Evolutionary conservation across 2,329 filamentous ascomycete genomes (phyloP).

Genomic region (Fragosphaeria purpurea): DNA sequence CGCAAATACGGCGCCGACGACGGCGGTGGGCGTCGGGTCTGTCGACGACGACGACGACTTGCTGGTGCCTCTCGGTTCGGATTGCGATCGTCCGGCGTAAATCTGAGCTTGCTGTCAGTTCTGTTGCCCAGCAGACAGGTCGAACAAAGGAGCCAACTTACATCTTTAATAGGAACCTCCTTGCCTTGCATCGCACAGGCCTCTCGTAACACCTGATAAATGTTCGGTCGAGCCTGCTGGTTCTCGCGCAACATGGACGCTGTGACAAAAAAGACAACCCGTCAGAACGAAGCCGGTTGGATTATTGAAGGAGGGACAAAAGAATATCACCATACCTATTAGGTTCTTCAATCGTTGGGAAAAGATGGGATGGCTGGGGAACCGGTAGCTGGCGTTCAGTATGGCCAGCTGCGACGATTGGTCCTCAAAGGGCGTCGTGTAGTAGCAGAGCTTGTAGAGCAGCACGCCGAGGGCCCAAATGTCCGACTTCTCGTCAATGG

Average conservation of each 20-base stretch:
- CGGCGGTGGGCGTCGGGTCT: constrained; percentile 43
- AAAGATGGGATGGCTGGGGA: constrained; percentile 77
- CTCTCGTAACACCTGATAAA: constrained; percentile 86
- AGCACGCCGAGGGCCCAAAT: constrained; percentile 96
- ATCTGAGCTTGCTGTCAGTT: constrained; percentile 42
- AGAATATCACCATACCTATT: constrained; percentile 54
- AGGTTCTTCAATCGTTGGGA: constrained; percentile 82
- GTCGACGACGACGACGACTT: constrained; percentile 38
- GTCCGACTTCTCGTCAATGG: constrained; percentile 97
- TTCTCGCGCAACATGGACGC: constrained; percentile 86
- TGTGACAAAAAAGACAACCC: constrained; percentile 22
- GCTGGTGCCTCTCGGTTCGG: constrained; percentile 46
- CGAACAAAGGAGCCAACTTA: constrained; percentile 31
- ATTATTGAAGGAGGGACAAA: background rate
- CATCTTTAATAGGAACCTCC: constrained; percentile 80
- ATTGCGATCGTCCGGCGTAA: constrained; percentile 54
- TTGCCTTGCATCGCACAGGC: constrained; percentile 81
- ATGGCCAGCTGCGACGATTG: constrained; percentile 88
- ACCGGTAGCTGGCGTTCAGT: constrained; percentile 88
- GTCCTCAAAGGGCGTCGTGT: constrained; percentile 97
- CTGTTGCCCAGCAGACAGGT: too few species aligned
- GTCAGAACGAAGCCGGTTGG: too few species aligned
- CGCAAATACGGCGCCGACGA: constrained; percentile 72
- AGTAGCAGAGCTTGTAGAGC: constrained; percentile 97
- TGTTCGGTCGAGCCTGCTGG: constrained; percentile 70